These are phyloP conservation scores for Suillus weaverae DNA, from an alignment of 768 basidiomycete genomes.

Conservation along the genomic window DNA sequence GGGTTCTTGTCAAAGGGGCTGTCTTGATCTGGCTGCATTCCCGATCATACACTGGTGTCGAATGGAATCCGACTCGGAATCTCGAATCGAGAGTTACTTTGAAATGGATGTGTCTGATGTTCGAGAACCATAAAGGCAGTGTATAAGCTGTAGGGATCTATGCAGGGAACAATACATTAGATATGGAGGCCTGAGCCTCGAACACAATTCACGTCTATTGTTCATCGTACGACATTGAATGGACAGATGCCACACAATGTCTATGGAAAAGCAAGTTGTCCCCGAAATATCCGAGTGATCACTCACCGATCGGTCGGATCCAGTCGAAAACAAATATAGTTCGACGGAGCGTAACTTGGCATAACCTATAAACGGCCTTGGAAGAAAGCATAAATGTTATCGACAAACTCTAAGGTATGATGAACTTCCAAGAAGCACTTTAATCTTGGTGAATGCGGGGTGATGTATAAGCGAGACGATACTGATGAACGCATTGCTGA, in stretches of 20 bases:
- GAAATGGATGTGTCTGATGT: neutral
- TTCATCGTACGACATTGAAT: neutral
- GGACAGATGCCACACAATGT: neutral
- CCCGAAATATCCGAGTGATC: neutral
- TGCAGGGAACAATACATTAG: neutral
- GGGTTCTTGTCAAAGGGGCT: neutral
- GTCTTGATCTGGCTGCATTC: neutral
- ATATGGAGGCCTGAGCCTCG: neutral
- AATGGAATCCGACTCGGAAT: neutral
- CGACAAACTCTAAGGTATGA: conserved; percentile 1
- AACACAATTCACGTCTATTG: neutral
- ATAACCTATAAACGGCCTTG: neutral
- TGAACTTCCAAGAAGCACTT: neutral
- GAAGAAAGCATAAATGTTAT: neutral
- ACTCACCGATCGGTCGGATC: conserved; percentile 1
- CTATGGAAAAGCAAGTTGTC: neutral
- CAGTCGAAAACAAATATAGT: neutral
- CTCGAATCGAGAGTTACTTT: neutral
- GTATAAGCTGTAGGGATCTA: neutral
- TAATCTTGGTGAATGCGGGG: conserved; percentile 4
- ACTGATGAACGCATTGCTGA: neutral
- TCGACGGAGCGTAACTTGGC: neutral
- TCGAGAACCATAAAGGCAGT: neutral
- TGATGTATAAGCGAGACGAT: neutral
- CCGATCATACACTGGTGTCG: neutral